Percentiles rank a stretch among this genome's conserved stretches.
phyloP scores from a whole-genome alignment of 805 yeast genomes.

The Saturnispora dispora region DNA sequence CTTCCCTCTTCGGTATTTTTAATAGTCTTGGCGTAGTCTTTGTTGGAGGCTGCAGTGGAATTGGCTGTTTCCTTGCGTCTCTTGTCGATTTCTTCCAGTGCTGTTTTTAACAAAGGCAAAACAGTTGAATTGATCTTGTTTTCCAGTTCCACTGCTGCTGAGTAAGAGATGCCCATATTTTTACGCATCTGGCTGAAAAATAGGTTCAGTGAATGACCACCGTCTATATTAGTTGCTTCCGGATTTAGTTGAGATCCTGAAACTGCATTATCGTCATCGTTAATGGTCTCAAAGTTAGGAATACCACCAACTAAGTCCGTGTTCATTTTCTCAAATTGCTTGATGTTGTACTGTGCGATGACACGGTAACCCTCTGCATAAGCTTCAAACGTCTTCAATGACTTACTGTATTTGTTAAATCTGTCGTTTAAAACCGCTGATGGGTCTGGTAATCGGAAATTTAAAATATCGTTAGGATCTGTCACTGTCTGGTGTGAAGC shows the following conservation, averaged over 20 bases:
- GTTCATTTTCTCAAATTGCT: slow-evolving; percentile 21
- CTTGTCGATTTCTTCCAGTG: slow-evolving; percentile 31
- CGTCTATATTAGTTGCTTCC: not conserved
- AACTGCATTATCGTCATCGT: slow-evolving; percentile 3
- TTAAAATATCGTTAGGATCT: slow-evolving; percentile 8
- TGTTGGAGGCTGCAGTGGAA: slow-evolving; percentile 30
- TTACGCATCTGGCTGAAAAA: slow-evolving; percentile 22
- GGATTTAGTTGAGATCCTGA: slow-evolving; percentile 4
- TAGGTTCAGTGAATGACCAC: slow-evolving; percentile 18
- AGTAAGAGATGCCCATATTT: slow-evolving; percentile 26
- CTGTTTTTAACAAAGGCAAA: slow-evolving; percentile 35
- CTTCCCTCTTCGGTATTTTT: slow-evolving; percentile 26
- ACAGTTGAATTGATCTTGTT: slow-evolving; percentile 29
- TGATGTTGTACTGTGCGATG: slow-evolving; percentile 17
- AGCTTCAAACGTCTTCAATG: slow-evolving; percentile 19
- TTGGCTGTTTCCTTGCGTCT: slow-evolving; percentile 34
- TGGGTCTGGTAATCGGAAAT: slow-evolving; percentile 20
- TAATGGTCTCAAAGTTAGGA: slow-evolving; percentile 26
- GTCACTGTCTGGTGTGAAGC: not conserved
- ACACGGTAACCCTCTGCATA: slow-evolving; percentile 22
- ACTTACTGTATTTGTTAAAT: slow-evolving; percentile 22
- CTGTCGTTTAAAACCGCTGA: slow-evolving; percentile 20
- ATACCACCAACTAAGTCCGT: slow-evolving; percentile 15
- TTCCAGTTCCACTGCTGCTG: slow-evolving; percentile 32
- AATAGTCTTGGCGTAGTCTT: slow-evolving; percentile 31